Evolutionary conservation across 2,329 filamentous ascomycete species (phyloP).

Genomic region (Stagonosporopsis rhizophila): DNA sequence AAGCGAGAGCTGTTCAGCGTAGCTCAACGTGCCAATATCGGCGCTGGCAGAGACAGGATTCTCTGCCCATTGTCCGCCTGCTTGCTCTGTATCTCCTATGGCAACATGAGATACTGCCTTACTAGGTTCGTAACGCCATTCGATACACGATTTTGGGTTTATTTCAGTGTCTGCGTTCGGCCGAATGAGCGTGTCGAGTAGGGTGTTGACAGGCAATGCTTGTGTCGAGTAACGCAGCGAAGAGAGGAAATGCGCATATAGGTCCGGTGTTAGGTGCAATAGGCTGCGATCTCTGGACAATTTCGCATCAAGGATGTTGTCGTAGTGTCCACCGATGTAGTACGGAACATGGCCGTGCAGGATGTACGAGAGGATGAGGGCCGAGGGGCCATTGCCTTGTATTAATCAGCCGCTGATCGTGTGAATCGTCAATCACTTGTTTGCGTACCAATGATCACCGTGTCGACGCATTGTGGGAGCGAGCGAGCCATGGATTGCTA

Average conservation of each 20-base stretch:
- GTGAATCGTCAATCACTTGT: background rate
- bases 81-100: constrained; percentile 58
- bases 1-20: constrained; percentile 67
- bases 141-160: constrained; percentile 59
- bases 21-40: constrained; percentile 66
- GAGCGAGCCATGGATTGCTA: constrained; percentile 48
- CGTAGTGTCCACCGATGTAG: constrained; percentile 64
- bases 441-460: constrained; percentile 48
- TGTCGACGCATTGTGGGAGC: constrained; percentile 49
- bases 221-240: constrained; percentile 68
- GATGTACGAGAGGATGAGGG: constrained; percentile 68
- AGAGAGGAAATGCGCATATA: constrained; percentile 66
- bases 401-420: constrained; percentile 33
- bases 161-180: constrained; percentile 66
- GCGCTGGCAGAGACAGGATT: constrained; percentile 60
- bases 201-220: constrained; percentile 65
- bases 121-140: constrained; percentile 61
- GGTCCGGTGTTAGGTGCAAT: constrained; percentile 56
- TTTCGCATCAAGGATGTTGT: constrained; percentile 63
- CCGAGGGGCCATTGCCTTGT: constrained; percentile 67
- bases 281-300: constrained; percentile 57
- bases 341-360: constrained; percentile 67
- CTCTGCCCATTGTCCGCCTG: constrained; percentile 68
- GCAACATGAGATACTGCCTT: constrained; percentile 62
- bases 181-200: constrained; percentile 65